Evolutionary conservation across 257 asterid genomes (phyloP).

Genomic region (Solanum sejunctum): DNA sequence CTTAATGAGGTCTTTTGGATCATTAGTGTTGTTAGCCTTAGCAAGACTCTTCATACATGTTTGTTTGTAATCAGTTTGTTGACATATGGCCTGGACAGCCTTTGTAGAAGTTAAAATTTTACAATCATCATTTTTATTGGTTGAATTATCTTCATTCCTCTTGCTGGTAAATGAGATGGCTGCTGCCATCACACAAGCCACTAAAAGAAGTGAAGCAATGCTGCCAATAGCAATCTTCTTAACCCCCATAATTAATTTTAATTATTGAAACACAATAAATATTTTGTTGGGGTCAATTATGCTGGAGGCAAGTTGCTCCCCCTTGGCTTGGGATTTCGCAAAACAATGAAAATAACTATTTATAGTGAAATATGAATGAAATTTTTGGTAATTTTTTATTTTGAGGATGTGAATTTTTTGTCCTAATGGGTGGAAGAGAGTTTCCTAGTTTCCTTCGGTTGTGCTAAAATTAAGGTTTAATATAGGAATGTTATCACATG

Average conservation of each 20-base stretch:
- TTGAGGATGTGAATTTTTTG: neutral
- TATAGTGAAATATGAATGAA: neutral
- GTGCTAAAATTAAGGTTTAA: neutral
- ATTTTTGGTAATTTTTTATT: neutral
- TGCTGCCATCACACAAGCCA: constrained; percentile 15
- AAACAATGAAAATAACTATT: neutral
- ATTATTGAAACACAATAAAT: neutral
- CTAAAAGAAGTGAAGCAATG: constrained; percentile 18
- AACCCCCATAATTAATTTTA: neutral
- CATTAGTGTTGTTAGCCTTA: neutral
- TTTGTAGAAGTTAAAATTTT: neutral
- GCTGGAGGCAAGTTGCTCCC: neutral
- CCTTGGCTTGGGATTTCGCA: neutral
- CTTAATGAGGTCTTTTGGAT: constrained; percentile 15
- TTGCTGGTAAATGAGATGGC: neutral
- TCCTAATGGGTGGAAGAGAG: neutral
- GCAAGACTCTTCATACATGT: constrained; percentile 11
- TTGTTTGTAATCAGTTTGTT: constrained; percentile 13
- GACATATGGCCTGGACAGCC: constrained; percentile 6
- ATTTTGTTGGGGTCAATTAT: neutral
- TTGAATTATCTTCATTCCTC: neutral
- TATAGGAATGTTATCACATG: neutral
- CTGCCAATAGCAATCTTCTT: constrained; percentile 7
- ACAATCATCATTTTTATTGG: neutral
- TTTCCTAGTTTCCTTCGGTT: neutral